These are phyloP conservation scores for Eucalyptus rudis DNA, from an alignment of 345 rosid genomes.

Conservation along the genomic window DNA sequence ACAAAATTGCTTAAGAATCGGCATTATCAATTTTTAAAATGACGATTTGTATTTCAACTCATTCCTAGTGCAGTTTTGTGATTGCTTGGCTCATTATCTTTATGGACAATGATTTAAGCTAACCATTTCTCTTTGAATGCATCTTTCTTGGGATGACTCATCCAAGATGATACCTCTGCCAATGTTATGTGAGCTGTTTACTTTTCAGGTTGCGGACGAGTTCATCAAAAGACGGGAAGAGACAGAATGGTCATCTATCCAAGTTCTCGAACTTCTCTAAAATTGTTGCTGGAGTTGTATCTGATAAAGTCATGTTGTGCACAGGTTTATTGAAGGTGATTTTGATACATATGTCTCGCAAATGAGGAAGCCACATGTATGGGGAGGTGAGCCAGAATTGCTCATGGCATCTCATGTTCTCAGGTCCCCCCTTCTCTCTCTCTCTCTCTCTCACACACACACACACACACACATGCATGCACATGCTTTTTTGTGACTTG, in stretches of 20 bases:
- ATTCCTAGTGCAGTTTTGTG: not conserved
- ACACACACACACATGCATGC: no score
- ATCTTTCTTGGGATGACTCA: not conserved
- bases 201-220: slow-evolving; percentile 86
- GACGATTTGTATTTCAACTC: not conserved
- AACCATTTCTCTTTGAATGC: not conserved
- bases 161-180: not conserved
- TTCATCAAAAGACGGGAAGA: slow-evolving; percentile 84
- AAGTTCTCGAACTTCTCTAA: not conserved
- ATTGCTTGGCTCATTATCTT: not conserved
- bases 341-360: slow-evolving; percentile 65
- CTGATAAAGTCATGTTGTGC: not conserved
- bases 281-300: not conserved
- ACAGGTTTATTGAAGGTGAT: slow-evolving; percentile 96
- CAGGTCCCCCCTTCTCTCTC: slow-evolving; percentile 20
- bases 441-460: not conserved
- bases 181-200: not conserved
- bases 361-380: slow-evolving; percentile 76
- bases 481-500: not conserved
- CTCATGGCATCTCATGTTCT: slow-evolving; percentile 97
- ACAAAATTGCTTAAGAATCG: not conserved
- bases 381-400: slow-evolving; percentile 99
- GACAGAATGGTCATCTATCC: slow-evolving; percentile 56
- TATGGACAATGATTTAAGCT: not conserved
- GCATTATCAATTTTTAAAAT: not conserved